Evolutionary conservation across 495 filamentous ascomycete genomes (phyloP), one percentile per base, ranked within the genome.

Genomic region (Penicillium turbatum): DNA sequence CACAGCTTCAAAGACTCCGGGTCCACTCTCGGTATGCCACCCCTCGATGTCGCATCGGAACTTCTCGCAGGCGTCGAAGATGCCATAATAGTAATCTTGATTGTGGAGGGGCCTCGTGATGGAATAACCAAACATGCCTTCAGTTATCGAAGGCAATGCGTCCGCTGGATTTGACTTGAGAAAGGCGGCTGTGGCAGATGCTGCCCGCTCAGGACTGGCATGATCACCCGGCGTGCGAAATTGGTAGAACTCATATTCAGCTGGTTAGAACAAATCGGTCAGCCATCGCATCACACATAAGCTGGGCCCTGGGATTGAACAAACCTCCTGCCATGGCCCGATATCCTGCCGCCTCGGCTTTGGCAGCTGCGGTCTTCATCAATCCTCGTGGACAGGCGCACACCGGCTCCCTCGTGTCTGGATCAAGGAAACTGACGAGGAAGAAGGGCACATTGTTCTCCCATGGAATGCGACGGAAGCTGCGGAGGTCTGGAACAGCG

Each of bases 71-170:
- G 86, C 79, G 54, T 96, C 82, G 66, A 88, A 97, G 24, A 97
- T 83, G 24, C 86, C 86, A 61, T 98, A 96, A 61, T 89, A 98
- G 64, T 93, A 98, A 16, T 92, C 90, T 68, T 93, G 85, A 59
- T 98, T 97, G 60, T 96, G 90, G 17, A 90, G 81, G 0, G 93
- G 89, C 11, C 92, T 79, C n/a, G 90, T 96, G 61, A 98, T 73
- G 57, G 88, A 93, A 74, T 98, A 98, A 27, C 92, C 93, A 60
- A 97, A 97, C 93, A 98, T 98, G 53, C 93, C 93, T 67, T 97
- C 90, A 16, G 93, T 96, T 29, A 98, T 63, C 29, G 83, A 67
- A 1, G 90, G 90, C 6, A 96, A 79, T 1, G 81, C 62, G 30
- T 86, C 77, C 27, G 86, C 82, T 0, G 88, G 77, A 60, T 96